These are phyloP conservation scores for Aspergillus wentii DNA, from an alignment of 495 filamentous ascomycete species.

Conservation along the genomic window DNA sequence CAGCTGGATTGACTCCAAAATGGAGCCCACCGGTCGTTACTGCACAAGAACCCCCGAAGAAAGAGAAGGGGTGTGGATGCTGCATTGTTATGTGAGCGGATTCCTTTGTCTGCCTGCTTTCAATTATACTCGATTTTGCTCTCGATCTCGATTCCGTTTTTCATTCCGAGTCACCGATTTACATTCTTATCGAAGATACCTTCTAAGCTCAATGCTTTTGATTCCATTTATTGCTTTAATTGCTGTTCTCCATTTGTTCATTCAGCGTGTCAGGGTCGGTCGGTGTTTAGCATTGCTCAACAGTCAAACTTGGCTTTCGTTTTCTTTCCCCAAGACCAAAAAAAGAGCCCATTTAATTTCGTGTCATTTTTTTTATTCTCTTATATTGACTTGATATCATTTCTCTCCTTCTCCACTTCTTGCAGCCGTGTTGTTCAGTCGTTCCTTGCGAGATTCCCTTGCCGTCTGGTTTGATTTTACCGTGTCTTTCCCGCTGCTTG, in stretches of 20 bases:
- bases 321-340: conserved; percentile 37
- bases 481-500: no score
- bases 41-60: conserved; percentile 30
- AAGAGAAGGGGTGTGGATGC: conserved; percentile 45
- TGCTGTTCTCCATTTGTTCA: conserved; percentile 16
- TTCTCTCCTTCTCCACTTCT: conserved; percentile 10
- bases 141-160: conserved; percentile 1
- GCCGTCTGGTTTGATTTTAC: conserved; percentile 6
- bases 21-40: conserved; percentile 37
- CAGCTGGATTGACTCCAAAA: conserved; percentile 27
- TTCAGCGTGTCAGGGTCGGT: conserved; percentile 27
- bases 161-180: conserved; percentile 14
- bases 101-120: conserved; percentile 14
- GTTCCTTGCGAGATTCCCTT: conserved; percentile 12
- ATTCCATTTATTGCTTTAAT: conserved; percentile 16
- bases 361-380: conserved; percentile 17
- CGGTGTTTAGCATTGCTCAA: conserved; percentile 14
- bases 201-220: conserved; percentile 7
- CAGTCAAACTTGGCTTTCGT: no score
- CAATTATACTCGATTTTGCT: conserved; percentile 10
- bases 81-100: conserved; percentile 48
- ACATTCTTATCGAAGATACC: conserved; percentile 9
- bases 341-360: no score
- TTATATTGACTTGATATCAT: conserved; percentile 20
- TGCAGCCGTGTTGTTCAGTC: conserved; percentile 2